Evolutionary conservation across 1,284 basidiomycete genomes (phyloP).

Genomic region (Heterobasidion parviporum): DNA sequence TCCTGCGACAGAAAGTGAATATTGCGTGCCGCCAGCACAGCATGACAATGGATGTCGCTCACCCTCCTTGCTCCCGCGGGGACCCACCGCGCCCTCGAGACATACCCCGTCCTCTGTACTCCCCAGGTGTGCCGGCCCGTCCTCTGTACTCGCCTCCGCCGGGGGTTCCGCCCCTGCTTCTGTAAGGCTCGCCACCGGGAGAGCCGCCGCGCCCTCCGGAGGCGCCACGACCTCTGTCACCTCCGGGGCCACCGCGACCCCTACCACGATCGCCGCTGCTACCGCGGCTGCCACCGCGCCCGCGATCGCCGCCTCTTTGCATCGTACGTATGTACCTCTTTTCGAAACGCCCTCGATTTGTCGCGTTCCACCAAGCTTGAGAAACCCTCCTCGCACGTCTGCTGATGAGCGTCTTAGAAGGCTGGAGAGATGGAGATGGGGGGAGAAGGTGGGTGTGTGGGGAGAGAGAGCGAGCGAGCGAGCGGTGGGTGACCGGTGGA

Average conservation of each 20-base stretch:
- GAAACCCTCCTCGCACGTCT: too few species aligned
- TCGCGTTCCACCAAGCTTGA: too few species aligned
- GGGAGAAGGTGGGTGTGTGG: too few species aligned
- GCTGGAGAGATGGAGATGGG: too few species aligned
- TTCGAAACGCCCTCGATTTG: neutral
- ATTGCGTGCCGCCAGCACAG: neutral
- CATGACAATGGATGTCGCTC: conserved; percentile 14
- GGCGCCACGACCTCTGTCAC: neutral
- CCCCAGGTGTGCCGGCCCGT: conserved; percentile 25
- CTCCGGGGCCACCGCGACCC: conserved; percentile 9
- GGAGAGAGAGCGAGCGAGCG: too few species aligned
- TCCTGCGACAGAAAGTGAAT: conserved; percentile 25
- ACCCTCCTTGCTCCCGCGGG: conserved; percentile 41
- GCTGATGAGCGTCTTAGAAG: too few species aligned
- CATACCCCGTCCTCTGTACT: conserved; percentile 21
- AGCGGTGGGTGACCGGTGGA: too few species aligned
- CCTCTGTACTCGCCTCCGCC: conserved; percentile 20
- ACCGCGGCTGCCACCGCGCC: conserved; percentile 4
- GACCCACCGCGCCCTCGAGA: conserved; percentile 25
- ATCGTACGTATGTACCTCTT: conserved; percentile 1
- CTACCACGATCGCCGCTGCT: conserved; percentile 8
- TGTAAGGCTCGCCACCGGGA: conserved; percentile 3
- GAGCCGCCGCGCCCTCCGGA: conserved; percentile 9
- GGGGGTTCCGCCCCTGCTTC: conserved; percentile 14
- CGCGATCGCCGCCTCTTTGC: conserved; percentile 9